Base-by-base conservation (phyloP, 2,329 filamentous ascomycete genomes). In the Atkinsonella texensis region DNA sequence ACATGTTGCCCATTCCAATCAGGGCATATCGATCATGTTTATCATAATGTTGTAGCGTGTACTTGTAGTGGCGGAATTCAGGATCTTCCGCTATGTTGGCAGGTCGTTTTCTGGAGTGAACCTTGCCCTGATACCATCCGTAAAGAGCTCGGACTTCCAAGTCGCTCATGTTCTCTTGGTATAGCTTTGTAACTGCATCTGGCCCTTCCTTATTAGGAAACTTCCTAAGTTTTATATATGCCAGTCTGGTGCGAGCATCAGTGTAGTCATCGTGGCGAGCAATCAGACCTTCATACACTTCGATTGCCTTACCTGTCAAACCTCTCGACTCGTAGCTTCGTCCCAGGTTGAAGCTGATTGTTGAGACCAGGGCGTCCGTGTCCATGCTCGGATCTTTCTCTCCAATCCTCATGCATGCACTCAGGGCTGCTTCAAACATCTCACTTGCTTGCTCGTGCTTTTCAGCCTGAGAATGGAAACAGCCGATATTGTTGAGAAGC, bases 1-100 rank as follows among this genome's bases (percentile, higher is more conserved):
- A 85, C 65, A 98, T 74, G 65, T 98, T 98, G 42, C 93, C 93
- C 91, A 98, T 97, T 13, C 88, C 91, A 28, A 94, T 90, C 31
- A 98, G 74, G 4, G 93, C 89, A 66, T 98, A 98, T n/a, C 89
- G 80, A 65, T 98, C 93, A 65, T 98, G 93, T 75, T 97, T 98
- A 72, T 98, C 91, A 65, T 89, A 85, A 58, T 90, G 83, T 65
- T 95, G 89, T 32, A 98, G 74, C 0, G 91, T 97, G 67, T 96
- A 89, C 70, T 97, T 98, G 75, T 94, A 94, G 65, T 96, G 90
- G 3, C 89, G 82, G 61, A 95, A 85, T 67, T 98, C 93, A 35
- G 84, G 83, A 63, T 98, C 94, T 62, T 97, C 90, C 15, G 82
- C 82, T 54, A 96, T 77, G 62, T 93, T 91, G 49, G 80, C 72